Conservation (phyloP, 2,329 filamentous ascomycete species). For the Cladophialophora yegresii region DNA sequence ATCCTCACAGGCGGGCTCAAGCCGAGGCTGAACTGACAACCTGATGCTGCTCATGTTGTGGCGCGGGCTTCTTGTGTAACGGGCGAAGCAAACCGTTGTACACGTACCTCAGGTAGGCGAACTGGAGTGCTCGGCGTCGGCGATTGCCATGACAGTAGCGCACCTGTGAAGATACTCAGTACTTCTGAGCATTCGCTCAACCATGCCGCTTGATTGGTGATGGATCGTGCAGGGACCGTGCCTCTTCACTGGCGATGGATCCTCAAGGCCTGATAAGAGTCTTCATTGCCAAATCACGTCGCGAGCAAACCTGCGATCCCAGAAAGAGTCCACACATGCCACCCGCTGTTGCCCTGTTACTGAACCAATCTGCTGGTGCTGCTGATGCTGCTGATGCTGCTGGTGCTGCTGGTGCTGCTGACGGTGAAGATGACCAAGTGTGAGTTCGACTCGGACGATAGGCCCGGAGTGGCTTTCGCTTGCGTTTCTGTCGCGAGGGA, state of each 20-base stretch:
- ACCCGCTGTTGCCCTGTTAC: background rate
- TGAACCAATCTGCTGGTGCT: background rate
- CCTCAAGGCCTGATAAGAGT: background rate
- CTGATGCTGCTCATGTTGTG: too few species aligned
- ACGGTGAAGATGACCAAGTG: background rate
- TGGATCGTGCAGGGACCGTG: background rate
- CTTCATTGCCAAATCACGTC: background rate
- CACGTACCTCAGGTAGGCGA: background rate
- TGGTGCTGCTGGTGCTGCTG: background rate
- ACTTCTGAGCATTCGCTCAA: background rate
- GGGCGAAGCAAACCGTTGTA: background rate
- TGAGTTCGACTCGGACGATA: background rate
- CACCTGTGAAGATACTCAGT: background rate
- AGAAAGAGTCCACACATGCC: background rate
- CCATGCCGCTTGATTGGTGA: background rate
- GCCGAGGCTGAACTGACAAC: too few species aligned
- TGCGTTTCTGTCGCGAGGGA: too few species aligned
- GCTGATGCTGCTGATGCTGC: background rate
- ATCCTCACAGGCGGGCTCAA: too few species aligned
- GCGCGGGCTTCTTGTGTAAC: too few species aligned
- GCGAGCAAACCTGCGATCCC: background rate
- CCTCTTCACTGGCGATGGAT: background rate
- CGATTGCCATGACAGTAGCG: too few species aligned
- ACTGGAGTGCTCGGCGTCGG: too few species aligned
- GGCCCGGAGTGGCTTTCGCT: too few species aligned